Conservation (phyloP, 352 stramenopile genomes). For the Phytophthora niederhauseri region DNA sequence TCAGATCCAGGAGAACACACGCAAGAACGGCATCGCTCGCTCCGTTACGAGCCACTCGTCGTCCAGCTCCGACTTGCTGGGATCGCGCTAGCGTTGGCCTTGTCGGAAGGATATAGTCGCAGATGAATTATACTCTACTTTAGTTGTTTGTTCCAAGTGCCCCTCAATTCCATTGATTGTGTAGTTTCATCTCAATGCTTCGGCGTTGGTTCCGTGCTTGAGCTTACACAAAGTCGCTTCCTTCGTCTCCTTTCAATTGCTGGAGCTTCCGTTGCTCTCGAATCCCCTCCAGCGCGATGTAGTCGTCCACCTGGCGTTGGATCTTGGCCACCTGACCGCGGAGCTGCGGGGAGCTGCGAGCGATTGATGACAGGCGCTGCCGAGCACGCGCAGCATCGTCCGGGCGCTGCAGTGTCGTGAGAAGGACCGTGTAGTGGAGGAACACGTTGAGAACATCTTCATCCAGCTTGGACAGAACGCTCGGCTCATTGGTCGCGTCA, state of each 20-base stretch:
- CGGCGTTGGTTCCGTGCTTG: not conserved
- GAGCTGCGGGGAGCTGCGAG: slow-evolving; percentile 8
- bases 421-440: slow-evolving; percentile 25
- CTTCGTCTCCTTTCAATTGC: slow-evolving; percentile 13
- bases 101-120: slow-evolving; percentile 24
- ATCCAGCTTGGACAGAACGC: slow-evolving; percentile 14
- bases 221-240: slow-evolving; percentile 1
- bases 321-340: slow-evolving; percentile 25
- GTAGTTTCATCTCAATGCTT: not conserved
- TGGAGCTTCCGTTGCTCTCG: slow-evolving; percentile 19
- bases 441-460: slow-evolving; percentile 28
- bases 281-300: slow-evolving; percentile 26
- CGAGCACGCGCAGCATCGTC: slow-evolving; percentile 24
- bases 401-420: slow-evolving; percentile 19
- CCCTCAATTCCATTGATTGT: not conserved
- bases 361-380: slow-evolving; percentile 20
- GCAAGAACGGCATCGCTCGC: slow-evolving; percentile 17
- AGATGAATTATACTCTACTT: slow-evolving; percentile 29
- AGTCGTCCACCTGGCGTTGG: slow-evolving; percentile 26
- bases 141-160: slow-evolving; percentile 9
- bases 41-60: slow-evolving; percentile 37
- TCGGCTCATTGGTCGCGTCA: slow-evolving; percentile 8
- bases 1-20: slow-evolving; percentile 33
- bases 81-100: slow-evolving; percentile 14
- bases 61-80: slow-evolving; percentile 31